These are phyloP conservation scores for Suillus cothurnatus DNA, from an alignment of 768 basidiomycete species.

Conservation along the genomic window DNA sequence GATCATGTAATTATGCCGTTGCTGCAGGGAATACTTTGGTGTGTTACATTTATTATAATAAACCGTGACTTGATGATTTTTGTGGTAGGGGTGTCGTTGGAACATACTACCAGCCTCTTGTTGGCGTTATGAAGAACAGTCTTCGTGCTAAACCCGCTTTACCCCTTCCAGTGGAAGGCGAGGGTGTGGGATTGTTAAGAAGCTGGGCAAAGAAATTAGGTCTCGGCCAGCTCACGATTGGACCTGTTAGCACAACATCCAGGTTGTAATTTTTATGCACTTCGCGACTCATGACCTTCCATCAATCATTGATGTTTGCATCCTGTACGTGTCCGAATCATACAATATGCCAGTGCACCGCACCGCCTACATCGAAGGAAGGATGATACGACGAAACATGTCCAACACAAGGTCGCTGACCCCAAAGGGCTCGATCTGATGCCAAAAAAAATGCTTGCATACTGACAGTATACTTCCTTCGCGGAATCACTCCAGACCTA, in stretches of 20 bases:
- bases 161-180: slow-evolving; percentile 27
- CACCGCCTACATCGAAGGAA: too few relatives aligned
- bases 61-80: slow-evolving; percentile 6
- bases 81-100: slow-evolving; percentile 31
- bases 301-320: not conserved
- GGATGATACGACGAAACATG: not conserved
- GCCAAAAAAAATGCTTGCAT: not conserved
- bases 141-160: slow-evolving; percentile 16
- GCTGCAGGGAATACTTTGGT: slow-evolving; percentile 70
- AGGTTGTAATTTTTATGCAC: not conserved
- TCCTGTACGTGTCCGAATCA: not conserved
- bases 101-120: slow-evolving; percentile 33
- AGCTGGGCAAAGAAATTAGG: slow-evolving; percentile 32
- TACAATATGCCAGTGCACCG: too few relatives aligned
- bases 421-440: not conserved
- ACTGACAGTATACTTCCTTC: not conserved
- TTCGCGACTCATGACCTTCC: not conserved
- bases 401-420: too few relatives aligned
- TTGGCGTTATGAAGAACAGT: slow-evolving; percentile 23
- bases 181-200: slow-evolving; percentile 33
- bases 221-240: slow-evolving; percentile 29
- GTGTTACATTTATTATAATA: slow-evolving; percentile 21
- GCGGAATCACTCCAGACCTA: not conserved
- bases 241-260: slow-evolving; percentile 18
- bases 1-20: slow-evolving; percentile 73